Evolutionary conservation across 2,329 filamentous ascomycete species (phyloP).

Genomic region (Tolypocladium cylindrosporum): DNA sequence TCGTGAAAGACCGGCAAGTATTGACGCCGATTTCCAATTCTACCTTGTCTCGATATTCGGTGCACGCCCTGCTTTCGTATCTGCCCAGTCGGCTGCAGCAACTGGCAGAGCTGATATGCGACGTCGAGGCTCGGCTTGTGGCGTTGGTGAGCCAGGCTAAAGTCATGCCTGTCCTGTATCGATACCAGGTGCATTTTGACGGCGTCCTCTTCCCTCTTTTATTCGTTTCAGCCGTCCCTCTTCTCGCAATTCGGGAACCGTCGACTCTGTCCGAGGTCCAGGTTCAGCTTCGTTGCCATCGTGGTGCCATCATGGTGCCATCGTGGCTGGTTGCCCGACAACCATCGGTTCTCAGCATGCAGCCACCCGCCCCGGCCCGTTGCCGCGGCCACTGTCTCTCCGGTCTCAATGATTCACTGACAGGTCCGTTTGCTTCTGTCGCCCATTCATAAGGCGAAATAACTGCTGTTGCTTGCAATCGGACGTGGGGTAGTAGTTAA

Average conservation of each 20-base stretch:
- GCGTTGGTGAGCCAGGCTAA: background rate
- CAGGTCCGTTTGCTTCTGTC: background rate
- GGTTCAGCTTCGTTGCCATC: background rate
- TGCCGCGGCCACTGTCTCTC: background rate
- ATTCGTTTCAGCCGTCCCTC: background rate
- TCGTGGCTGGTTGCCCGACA: background rate
- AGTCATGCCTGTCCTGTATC: background rate
- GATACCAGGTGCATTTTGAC: background rate
- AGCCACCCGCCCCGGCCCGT: background rate
- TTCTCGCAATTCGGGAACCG: background rate
- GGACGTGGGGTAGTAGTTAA: conserved; percentile 15
- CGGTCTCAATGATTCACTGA: background rate
- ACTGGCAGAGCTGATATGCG: background rate
- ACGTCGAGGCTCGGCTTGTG: background rate
- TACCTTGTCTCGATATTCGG: background rate
- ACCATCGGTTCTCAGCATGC: background rate
- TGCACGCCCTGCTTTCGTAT: background rate
- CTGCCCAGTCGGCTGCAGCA: background rate
- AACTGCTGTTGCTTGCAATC: conserved; percentile 2
- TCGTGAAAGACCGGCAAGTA: background rate
- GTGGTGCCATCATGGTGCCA: background rate
- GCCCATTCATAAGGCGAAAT: background rate
- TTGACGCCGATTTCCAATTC: background rate
- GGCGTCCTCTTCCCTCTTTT: background rate
- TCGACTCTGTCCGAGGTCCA: background rate